phyloP scores from a whole-genome alignment of 257 asterid species.

The Solanum raphanifolium region DNA sequence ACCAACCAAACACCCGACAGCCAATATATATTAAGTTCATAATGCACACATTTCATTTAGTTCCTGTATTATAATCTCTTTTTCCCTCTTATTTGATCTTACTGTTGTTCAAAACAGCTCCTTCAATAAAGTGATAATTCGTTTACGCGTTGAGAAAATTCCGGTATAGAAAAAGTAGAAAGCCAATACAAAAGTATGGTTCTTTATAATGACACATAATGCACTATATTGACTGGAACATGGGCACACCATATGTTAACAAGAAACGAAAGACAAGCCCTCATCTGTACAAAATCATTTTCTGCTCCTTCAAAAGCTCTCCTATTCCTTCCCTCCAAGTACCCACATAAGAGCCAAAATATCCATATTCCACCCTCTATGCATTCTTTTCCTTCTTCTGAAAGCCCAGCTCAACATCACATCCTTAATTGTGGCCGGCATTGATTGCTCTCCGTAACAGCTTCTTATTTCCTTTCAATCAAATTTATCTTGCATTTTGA shows the following conservation, averaged over 20 bases:
- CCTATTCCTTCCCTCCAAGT: background rate
- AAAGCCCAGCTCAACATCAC: background rate
- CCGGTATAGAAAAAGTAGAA: background rate
- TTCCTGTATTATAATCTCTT: background rate
- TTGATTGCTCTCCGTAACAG: background rate
- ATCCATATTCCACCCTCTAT: background rate
- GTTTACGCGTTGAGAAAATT: background rate
- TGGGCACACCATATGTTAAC: background rate
- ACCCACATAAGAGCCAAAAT: background rate
- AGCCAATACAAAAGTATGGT: background rate
- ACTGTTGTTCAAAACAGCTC: background rate
- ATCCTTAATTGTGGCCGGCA: background rate
- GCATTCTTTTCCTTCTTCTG: background rate
- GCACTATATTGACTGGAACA: background rate
- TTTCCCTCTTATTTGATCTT: background rate
- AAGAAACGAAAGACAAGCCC: background rate
- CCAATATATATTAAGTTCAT: background rate
- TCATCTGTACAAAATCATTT: background rate
- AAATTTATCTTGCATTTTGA: background rate
- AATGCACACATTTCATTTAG: background rate
- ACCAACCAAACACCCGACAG: background rate
- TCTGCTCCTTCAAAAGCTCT: background rate
- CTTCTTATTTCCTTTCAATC: background rate
- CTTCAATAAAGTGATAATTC: background rate
- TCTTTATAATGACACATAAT: background rate